Evolutionary conservation across 2,329 filamentous ascomycete species (phyloP).

Genomic region (Colletotrichum sp.): DNA sequence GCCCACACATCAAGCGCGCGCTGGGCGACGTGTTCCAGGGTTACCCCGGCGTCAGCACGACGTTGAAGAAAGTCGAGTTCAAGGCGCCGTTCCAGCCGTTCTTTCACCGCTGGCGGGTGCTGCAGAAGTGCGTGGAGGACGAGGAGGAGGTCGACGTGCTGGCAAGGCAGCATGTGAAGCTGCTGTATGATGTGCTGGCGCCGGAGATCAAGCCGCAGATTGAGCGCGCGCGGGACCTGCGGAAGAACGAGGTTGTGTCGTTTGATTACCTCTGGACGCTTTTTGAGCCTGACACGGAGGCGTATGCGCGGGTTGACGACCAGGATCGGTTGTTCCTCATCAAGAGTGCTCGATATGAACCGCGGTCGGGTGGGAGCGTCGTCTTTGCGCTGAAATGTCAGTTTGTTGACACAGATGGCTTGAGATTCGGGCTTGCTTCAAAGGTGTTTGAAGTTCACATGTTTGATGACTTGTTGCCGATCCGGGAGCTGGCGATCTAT

Average conservation of each 20-base stretch:
- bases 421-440: not conserved
- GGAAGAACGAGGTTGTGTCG: not conserved
- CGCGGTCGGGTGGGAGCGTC: not conserved
- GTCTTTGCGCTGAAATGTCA: not conserved
- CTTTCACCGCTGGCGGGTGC: not conserved
- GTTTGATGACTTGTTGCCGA: not conserved
- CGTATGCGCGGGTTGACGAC: not conserved
- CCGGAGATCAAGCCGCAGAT: not conserved
- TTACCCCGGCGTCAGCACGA: not conserved
- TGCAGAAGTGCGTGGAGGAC: not conserved
- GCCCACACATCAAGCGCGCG: not conserved
- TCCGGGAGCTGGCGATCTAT: not conserved
- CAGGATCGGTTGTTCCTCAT: not conserved
- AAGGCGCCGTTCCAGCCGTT: not conserved
- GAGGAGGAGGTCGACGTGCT: not conserved
- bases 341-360: not conserved
- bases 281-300: not conserved
- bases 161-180: not conserved
- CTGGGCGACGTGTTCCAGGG: not conserved
- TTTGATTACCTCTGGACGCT: not conserved
- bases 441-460: not conserved
- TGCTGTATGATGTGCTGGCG: not conserved
- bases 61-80: not conserved
- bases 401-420: accelerated
- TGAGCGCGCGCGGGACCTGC: not conserved